A percentile compares a stretch with the other conserved stretches of the same genome.
phyloP scores from a whole-genome alignment of 78 protist species.

The Isochrysis galbana region DNA sequence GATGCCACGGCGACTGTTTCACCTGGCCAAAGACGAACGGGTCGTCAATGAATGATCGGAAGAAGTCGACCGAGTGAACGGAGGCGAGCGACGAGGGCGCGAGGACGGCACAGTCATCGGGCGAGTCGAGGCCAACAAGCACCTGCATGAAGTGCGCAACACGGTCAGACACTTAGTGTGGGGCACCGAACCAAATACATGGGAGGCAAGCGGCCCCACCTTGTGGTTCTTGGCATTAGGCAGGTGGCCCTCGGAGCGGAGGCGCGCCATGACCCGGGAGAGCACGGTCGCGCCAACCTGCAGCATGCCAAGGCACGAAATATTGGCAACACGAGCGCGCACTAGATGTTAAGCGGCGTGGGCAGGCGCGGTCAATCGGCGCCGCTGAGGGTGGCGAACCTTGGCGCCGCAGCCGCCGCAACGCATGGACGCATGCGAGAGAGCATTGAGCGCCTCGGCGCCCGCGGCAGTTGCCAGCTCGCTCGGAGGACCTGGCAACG shows the following conservation, averaged over 20 bases:
- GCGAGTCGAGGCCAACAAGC: slow-evolving; percentile 36
- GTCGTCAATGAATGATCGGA: slow-evolving; percentile 34
- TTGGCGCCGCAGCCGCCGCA: slow-evolving; percentile 49
- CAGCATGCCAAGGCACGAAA: no score
- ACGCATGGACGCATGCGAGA: slow-evolving; percentile 34
- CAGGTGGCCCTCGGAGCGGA: neutral
- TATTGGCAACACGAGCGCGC: no score
- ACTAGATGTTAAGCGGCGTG: neutral
- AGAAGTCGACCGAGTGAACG: slow-evolving; percentile 40
- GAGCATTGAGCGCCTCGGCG: slow-evolving; percentile 9
- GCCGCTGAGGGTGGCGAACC: neutral
- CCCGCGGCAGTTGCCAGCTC: slow-evolving; percentile 21
- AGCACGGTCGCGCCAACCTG: slow-evolving; percentile 41
- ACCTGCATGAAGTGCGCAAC: no score
- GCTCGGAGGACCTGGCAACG: no score
- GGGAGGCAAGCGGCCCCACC: no score
- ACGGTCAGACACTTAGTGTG: neutral
- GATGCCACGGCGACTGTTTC: neutral
- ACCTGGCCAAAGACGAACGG: slow-evolving; percentile 38
- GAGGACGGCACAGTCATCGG: slow-evolving; percentile 49
- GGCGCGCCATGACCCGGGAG: neutral
- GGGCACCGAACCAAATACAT: no score
- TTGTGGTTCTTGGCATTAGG: neutral
- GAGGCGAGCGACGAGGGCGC: neutral
- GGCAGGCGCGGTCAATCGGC: neutral